Base-by-base conservation (phyloP, 805 yeast genomes). In the Starmerella tilneyi region DNA sequence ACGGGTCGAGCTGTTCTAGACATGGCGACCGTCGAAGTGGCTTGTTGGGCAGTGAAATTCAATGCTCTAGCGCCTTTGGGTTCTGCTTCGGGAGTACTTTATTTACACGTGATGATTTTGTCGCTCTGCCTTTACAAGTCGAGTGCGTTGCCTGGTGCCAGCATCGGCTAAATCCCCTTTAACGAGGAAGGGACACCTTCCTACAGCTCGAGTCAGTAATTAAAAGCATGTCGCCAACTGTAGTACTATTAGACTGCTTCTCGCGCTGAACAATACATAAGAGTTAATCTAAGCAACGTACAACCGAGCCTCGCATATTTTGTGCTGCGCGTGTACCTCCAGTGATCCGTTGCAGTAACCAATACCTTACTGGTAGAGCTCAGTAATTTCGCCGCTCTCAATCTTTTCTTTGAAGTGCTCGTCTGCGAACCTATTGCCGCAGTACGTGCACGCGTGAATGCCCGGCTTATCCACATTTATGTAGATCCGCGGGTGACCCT, bases 401-500 rank as follows among this genome's bases (percentile, higher is more conserved):
- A 56, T 54, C 41, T 50, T 38, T 23, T 45, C 56, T 17, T 43
- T 46, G 52, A 48, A 46, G 51, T 46, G 52, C 48, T 45, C 53
- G 46, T 57, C 54, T 27, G 60, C 61, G 41, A 50, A 58, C 27
- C 61, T 55, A 50, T 47, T 49, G 29, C 62, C 62, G 46, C 94
- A 84, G 69, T 84, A 84, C 8, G 84, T 84, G 66, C 94, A 84
- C 16, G 81, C 69, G 42, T 76, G 74, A 12, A 82, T 72, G 49
- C 77, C 75, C 32, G 84, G 81, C 60, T 76, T 78, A 62, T 84
- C 94, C 59, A 84, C 72, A 63, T 83, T 83, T 63, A 84, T 83
- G 62, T 66, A 84, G 19, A 84, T 76, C 62, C 79, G 81, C 35
- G 94, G 94, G 62, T 84, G 94, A 16, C 94, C 94, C 57, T 75